Percentiles rank a stretch among this genome's conserved stretches.
These are phyloP conservation scores for Torulaspora quercuum DNA, from an alignment of 805 yeast species.

Conservation along the genomic window DNA sequence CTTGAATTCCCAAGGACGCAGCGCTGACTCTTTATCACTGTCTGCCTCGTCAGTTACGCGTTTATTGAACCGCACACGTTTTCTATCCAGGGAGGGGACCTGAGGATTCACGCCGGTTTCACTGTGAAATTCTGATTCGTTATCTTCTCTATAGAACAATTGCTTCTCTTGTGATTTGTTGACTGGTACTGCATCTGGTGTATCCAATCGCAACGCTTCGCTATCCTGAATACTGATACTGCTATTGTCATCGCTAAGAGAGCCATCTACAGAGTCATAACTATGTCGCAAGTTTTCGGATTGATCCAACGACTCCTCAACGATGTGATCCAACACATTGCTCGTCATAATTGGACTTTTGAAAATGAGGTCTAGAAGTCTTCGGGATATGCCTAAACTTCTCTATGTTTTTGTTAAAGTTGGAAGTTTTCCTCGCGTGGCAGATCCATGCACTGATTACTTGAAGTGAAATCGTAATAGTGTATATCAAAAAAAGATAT, in stretches of 20 bases:
- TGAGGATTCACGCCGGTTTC: slow-evolving; percentile 3
- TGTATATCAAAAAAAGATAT: too few species aligned
- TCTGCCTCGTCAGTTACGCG: slow-evolving; percentile 7
- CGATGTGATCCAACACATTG: too few species aligned
- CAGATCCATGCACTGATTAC: too few species aligned
- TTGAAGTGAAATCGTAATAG: too few species aligned
- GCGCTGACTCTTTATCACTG: slow-evolving; percentile 10
- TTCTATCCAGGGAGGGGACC: slow-evolving; percentile 1
- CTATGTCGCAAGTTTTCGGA: too few species aligned
- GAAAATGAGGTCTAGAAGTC: too few species aligned
- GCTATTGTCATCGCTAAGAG: slow-evolving; percentile 12
- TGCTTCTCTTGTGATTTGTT: slow-evolving; percentile 9
- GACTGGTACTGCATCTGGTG: slow-evolving; percentile 6
- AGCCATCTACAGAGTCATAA: too few species aligned
- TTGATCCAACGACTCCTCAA: too few species aligned
- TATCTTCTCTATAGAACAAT: slow-evolving; percentile 16
- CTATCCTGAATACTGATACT: slow-evolving; percentile 16
- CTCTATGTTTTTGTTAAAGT: too few species aligned
- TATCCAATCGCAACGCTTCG: slow-evolving; percentile 18
- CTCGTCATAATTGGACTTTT: too few species aligned
- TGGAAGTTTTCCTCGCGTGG: too few species aligned
- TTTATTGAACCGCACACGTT: slow-evolving; percentile 14
- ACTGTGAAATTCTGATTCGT: slow-evolving; percentile 9
- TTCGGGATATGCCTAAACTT: too few species aligned
- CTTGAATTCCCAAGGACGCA: slow-evolving; percentile 30